Conservation (phyloP, 352 stramenopile species). For the Pythium sp. region DNA sequence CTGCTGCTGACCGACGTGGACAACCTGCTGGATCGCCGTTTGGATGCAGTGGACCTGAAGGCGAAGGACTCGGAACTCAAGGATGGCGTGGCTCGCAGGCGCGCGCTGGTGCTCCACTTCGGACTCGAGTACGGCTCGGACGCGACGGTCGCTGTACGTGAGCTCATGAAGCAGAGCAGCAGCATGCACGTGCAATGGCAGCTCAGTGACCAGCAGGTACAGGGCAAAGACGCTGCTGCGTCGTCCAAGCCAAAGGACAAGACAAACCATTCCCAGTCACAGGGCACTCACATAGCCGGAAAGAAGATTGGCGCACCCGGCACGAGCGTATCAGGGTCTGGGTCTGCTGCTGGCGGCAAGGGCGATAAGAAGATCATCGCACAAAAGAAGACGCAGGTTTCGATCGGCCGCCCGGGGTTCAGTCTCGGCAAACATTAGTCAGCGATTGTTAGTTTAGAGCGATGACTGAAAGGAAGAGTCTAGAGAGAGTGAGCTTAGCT, state of each 20-base stretch:
- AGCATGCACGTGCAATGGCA: constrained; percentile 74
- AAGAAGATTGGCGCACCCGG: neutral
- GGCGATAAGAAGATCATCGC: constrained; percentile 48
- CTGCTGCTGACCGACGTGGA: constrained; percentile 91
- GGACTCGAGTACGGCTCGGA: constrained; percentile 68
- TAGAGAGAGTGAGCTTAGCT: neutral
- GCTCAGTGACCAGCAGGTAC: constrained; percentile 24
- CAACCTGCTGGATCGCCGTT: constrained; percentile 23
- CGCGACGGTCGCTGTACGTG: constrained; percentile 93
- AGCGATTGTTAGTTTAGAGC: neutral
- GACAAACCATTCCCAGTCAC: neutral
- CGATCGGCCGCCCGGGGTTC: constrained; percentile 77
- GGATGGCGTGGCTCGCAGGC: constrained; percentile 4
- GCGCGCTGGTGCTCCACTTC: constrained; percentile 58
- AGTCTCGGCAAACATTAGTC: constrained; percentile 69
- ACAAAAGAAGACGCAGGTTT: constrained; percentile 74
- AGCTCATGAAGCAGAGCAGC: constrained; percentile 94
- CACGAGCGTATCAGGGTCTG: neutral
- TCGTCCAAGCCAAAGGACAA: constrained; percentile 2
- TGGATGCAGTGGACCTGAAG: neutral
- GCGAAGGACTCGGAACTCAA: neutral
- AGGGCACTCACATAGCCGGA: constrained; percentile 2
- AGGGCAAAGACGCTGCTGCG: neutral
- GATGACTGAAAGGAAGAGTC: neutral
- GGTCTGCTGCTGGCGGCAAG: constrained; percentile 30